Evolutionary conservation across 768 basidiomycete species (phyloP), one percentile per base, ranked within the genome.

Genomic region (Podaxis sp.): DNA sequence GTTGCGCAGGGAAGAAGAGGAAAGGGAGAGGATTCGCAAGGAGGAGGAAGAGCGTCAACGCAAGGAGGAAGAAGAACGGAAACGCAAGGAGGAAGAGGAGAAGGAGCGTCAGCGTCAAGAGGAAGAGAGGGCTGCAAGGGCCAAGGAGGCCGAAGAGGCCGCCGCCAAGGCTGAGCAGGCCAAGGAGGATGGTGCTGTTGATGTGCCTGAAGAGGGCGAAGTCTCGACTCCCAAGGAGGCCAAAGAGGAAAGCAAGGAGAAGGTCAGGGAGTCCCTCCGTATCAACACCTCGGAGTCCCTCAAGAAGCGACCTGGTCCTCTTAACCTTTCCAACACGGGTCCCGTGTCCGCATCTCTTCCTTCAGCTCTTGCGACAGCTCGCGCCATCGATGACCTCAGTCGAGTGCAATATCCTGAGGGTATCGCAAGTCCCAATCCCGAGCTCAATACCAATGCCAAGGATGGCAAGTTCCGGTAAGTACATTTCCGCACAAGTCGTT

Each of bases 391-490:
- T 55, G 90, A 96, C 74, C 84, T 99, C 52, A 80, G 81, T 38
- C 77, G 84, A 52, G 82, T 98, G 48, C 76, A 83, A 24, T 98
- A 98, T 72, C 95, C 96, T 6, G 88, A 89, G 60, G 87, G 90
- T 52, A 84, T 95, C 72, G 82, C 81, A 72, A 92, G 94, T 60
- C 96, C 96, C 2, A 84, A 83, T 66, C 77, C 88, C 6, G 94
- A 93, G 67, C 88, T 99, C 67, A 98, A 97, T 75, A 79, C 84
- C 59, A 85, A 88, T 64, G 90, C 88, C 6, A 86, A 88, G 76
- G 87, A 93, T 61, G 95, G 95, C 68, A 96, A 94, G 76, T 96
- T 94, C 80, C 86, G 89, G 93, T 92, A 75, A 64, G 69, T 63
- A 26, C 57, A 38, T 52, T 49, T 24, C 51, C 48, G 1, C 58